Evolutionary conservation across 228 moss, liverwort and hornwort genomes (phyloP), one percentile per base, ranked within the genome.

Genomic region (Sphagnum magellanicum): DNA sequence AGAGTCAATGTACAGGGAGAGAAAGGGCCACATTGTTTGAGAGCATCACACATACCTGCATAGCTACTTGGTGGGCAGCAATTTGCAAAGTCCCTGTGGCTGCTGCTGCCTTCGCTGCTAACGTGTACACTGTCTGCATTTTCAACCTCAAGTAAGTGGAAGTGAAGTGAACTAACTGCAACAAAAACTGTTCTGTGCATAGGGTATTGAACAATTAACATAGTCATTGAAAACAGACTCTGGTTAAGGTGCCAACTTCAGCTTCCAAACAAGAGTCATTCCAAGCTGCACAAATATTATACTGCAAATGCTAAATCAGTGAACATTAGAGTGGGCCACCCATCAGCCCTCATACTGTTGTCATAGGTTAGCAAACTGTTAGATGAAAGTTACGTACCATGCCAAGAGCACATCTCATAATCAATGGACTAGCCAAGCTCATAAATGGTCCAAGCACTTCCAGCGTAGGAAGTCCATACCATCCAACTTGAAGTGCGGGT

Each of bases 31-130:
- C 32, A 32, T 32, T 0, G 32, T 32, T 32, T 32, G 32, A 32
- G 32, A 32, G 32, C 32, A 32, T 8, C 12, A 49, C 12, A 49
- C 67, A 7, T 78, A 93, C 92, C 84, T 93, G 90, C 87, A 93
- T 81, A 53, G 88, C 69, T 63, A 90, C 92, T 88, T 93, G 92
- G 63, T 93, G 92, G 13, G 92, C 84, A 65, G 92, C 92, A 55
- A 90, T 53, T 65, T 82, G 76, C 53, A 93, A 64, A 63, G 88
- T 93, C 66, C 90, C 88, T 60, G 70, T 80, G 63, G 73, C 68
- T 68, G 92, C 92, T 67, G 90, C 92, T 72, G 81, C 88, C 69
- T 90, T 88, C 10, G 90, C 79, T 52, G 87, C 79, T 16, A 84
- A 59, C 60, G 88, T 90, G 72, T 93, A 93, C 15, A 90, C 75